Conservation (phyloP, 805 yeast species). For the Suhomyces canberraensis region DNA sequence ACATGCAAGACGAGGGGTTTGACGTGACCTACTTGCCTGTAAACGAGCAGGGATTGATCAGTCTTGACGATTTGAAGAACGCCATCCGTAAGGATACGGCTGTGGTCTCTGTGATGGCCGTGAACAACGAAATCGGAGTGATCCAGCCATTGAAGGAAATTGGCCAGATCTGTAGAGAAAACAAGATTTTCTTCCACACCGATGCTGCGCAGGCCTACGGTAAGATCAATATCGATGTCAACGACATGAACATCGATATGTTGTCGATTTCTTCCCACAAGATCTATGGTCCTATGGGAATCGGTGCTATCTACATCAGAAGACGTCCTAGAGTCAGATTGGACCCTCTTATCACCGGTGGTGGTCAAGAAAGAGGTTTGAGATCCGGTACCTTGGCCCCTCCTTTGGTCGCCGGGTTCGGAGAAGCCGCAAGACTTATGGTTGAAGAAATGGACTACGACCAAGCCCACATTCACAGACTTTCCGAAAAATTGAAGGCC, state of each 20-base stretch:
- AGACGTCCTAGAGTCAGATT: conserved; percentile 98
- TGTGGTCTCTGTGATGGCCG: conserved; percentile 92
- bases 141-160: conserved; percentile 94
- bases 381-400: conserved; percentile 97
- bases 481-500: conserved; percentile 69
- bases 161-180: conserved; percentile 78
- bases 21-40: conserved; percentile 94
- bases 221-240: conserved; percentile 88
- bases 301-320: conserved; percentile 92
- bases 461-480: conserved; percentile 59
- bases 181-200: conserved; percentile 94
- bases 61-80: conserved; percentile 70
- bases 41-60: conserved; percentile 71
- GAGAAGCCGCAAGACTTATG: conserved; percentile 92
- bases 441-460: conserved; percentile 71
- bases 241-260: conserved; percentile 87
- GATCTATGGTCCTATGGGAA: conserved; percentile 96
- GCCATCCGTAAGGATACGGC: conserved; percentile 90
- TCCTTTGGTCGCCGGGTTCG: conserved; percentile 93
- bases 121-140: conserved; percentile 97
- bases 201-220: conserved; percentile 98
- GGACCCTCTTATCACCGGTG: conserved; percentile 93
- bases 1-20: conserved; percentile 93
- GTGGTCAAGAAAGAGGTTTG: conserved; percentile 98
- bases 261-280: conserved; percentile 95